These are phyloP conservation scores for Malus domestica DNA, from an alignment of 306 rosid species.

Conservation along the genomic window DNA sequence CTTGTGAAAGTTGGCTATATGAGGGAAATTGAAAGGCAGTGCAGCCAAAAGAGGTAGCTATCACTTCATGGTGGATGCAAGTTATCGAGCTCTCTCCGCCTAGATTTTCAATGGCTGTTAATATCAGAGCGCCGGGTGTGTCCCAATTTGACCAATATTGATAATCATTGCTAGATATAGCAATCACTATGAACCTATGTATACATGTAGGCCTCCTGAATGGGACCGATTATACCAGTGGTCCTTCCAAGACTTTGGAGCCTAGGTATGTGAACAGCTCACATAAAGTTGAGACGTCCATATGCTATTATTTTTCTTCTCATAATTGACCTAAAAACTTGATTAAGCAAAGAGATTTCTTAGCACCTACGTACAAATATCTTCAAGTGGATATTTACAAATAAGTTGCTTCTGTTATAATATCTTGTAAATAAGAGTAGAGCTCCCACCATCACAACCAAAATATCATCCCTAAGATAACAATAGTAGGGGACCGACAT, in stretches of 20 bases:
- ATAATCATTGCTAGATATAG: constrained; percentile 11
- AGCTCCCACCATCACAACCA: not conserved
- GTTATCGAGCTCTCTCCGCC: not conserved
- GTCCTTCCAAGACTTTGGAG: constrained; percentile 29
- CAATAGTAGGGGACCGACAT: not conserved
- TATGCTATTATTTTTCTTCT: constrained; percentile 13
- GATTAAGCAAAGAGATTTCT: constrained; percentile 20
- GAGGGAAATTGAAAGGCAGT: not conserved
- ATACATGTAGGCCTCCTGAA: not conserved
- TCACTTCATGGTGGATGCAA: not conserved
- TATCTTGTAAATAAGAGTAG: not conserved
- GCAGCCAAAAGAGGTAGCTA: not conserved
- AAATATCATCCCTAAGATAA: not conserved
- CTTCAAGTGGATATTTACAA: constrained; percentile 12
- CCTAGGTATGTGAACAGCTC: constrained; percentile 41
- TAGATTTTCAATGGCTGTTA: not conserved
- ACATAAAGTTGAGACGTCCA: constrained; percentile 32
- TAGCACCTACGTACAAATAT: constrained; percentile 16
- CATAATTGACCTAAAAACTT: constrained; percentile 16
- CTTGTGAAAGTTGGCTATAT: not conserved
- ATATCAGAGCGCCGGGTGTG: not conserved
- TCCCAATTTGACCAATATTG: not conserved
- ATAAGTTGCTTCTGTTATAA: constrained; percentile 9
- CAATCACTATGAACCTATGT: not conserved
- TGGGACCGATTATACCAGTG: constrained; percentile 17